Conservation (phyloP, 331 rosid species). For the Phaseolus coccineus region DNA sequence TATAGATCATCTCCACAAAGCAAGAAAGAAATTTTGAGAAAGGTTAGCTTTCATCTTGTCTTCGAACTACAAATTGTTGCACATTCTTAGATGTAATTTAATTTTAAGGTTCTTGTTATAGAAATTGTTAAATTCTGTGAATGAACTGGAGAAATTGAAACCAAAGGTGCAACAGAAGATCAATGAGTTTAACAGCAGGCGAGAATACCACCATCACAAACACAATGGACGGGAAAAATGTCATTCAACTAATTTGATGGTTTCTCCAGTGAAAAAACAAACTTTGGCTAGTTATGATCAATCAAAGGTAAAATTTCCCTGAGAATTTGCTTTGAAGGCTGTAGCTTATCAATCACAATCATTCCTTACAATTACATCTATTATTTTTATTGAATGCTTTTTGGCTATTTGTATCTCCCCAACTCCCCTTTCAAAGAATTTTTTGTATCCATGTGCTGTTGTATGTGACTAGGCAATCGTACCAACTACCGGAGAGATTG, state of each 20-base stretch:
- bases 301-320: slow-evolving; percentile 55
- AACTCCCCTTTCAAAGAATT: neutral
- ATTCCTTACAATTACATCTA: slow-evolving; percentile 12
- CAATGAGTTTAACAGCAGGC: slow-evolving; percentile 58
- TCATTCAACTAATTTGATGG: slow-evolving; percentile 51
- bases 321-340: slow-evolving; percentile 23
- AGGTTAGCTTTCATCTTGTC: slow-evolving; percentile 47
- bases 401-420: slow-evolving; percentile 1
- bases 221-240: slow-evolving; percentile 49
- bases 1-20: slow-evolving; percentile 57
- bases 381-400: slow-evolving; percentile 24
- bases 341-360: neutral
- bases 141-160: slow-evolving; percentile 77
- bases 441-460: slow-evolving; percentile 39
- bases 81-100: slow-evolving; percentile 26
- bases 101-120: slow-evolving; percentile 46
- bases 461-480: slow-evolving; percentile 60
- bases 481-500: slow-evolving; percentile 51
- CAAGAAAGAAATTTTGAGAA: slow-evolving; percentile 57
- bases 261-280: slow-evolving; percentile 57
- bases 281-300: slow-evolving; percentile 43
- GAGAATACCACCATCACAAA: slow-evolving; percentile 44
- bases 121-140: slow-evolving; percentile 64
- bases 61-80: neutral
- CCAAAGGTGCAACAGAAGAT: slow-evolving; percentile 72